Percentiles rank a stretch among this genome's conserved stretches.
phyloP scores from a whole-genome alignment of 306 rosid species.

The Dryas alaskensis region DNA sequence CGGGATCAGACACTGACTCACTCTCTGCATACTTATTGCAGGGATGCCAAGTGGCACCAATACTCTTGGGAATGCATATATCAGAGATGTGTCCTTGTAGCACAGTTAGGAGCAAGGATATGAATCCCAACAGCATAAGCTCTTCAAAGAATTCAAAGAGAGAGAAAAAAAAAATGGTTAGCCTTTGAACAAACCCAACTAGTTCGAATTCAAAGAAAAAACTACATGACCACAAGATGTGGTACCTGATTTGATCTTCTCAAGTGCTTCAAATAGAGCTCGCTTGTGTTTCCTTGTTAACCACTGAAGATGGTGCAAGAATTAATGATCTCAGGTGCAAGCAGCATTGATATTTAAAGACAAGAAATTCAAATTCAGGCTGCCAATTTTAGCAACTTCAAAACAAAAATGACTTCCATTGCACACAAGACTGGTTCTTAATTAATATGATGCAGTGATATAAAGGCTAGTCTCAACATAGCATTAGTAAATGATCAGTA shows the following conservation, averaged over 20 bases:
- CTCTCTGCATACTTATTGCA: slow-evolving; percentile 5
- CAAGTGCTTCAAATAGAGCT: slow-evolving; percentile 68
- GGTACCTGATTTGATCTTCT: slow-evolving; percentile 68
- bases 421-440: too few relatives aligned
- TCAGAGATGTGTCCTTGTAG: slow-evolving; percentile 31
- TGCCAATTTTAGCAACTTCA: too few relatives aligned
- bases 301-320: slow-evolving; percentile 37
- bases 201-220: too few relatives aligned
- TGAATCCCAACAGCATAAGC: slow-evolving; percentile 77
- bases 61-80: slow-evolving; percentile 41
- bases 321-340: background rate
- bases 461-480: too few relatives aligned
- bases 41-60: slow-evolving; percentile 63
- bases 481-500: too few relatives aligned
- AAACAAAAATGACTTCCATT: too few relatives aligned
- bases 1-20: background rate
- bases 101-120: slow-evolving; percentile 54
- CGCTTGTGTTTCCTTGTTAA: slow-evolving; percentile 42
- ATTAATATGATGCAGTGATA: too few relatives aligned
- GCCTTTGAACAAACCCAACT: slow-evolving; percentile 6
- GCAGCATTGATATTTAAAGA: background rate
- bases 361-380: too few relatives aligned
- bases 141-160: slow-evolving; percentile 35
- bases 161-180: slow-evolving; percentile 5
- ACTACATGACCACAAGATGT: background rate